These are phyloP conservation scores for Fraxinus sp. DNA, from an alignment of 305 asterid genomes.

Conservation along the genomic window DNA sequence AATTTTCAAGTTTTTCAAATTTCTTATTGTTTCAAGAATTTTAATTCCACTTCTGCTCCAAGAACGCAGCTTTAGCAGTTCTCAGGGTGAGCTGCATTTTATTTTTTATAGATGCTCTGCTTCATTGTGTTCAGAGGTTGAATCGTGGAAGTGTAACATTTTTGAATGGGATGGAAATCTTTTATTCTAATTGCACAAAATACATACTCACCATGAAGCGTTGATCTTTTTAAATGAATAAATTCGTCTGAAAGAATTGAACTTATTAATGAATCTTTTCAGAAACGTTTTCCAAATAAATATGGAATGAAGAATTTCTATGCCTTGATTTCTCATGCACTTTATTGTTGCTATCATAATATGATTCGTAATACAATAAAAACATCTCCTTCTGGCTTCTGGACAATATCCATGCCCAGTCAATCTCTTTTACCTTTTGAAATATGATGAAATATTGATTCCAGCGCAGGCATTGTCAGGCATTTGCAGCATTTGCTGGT, in stretches of 20 bases:
- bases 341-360: background rate
- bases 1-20: background rate
- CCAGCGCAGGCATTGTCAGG: conserved; percentile 59
- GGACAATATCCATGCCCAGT: background rate
- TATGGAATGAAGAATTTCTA: background rate
- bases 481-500: conserved; percentile 71
- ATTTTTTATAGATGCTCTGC: background rate
- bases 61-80: background rate
- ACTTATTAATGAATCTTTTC: background rate
- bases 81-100: background rate
- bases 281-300: background rate
- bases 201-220: background rate
- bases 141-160: background rate
- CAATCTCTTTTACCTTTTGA: conserved; percentile 18
- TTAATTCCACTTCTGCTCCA: background rate
- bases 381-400: conserved; percentile 5
- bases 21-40: background rate
- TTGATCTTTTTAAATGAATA: background rate
- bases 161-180: background rate
- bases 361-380: background rate
- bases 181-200: background rate
- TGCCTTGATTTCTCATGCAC: background rate
- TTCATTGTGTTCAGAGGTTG: background rate
- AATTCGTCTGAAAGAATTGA: background rate
- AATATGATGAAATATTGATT: conserved; percentile 29